phyloP scores from a whole-genome alignment of 345 rosid species.

The Pseudoturritis turrita region DNA sequence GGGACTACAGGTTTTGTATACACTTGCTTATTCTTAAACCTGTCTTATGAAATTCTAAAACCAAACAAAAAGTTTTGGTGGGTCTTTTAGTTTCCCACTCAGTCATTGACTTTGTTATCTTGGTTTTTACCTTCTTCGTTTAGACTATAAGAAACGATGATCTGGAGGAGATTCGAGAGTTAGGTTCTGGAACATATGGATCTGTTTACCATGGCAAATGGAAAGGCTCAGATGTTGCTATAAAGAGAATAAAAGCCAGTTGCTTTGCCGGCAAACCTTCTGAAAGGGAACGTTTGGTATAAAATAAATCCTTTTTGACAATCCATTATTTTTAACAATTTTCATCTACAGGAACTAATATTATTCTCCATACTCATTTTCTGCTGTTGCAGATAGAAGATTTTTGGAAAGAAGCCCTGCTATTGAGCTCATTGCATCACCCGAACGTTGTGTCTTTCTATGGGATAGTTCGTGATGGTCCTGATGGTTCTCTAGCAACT shows the following conservation, averaged over 20 bases:
- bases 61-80: neutral
- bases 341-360: neutral
- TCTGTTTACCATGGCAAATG: slow-evolving; percentile 97
- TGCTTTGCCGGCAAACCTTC: slow-evolving; percentile 98
- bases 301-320: neutral
- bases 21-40: neutral
- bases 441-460: slow-evolving; percentile 98
- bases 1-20: slow-evolving; percentile 74
- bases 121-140: slow-evolving; percentile 29
- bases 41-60: neutral
- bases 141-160: slow-evolving; percentile 89
- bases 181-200: slow-evolving; percentile 97
- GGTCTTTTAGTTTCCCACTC: neutral
- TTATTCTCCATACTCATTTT: slow-evolving; percentile 11
- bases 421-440: slow-evolving; percentile 95
- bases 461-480: slow-evolving; percentile 99
- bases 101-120: neutral
- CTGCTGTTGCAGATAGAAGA: slow-evolving; percentile 72
- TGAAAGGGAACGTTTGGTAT: slow-evolving; percentile 87
- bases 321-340: neutral
- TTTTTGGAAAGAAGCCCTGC: slow-evolving; percentile 97
- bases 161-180: slow-evolving; percentile 87
- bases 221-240: slow-evolving; percentile 99
- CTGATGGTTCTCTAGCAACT: slow-evolving; percentile 93
- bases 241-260: slow-evolving; percentile 97